Percentiles rank a stretch among this genome's conserved stretches.
These are phyloP conservation scores for Penicillium sp. DNA, from an alignment of 2,329 filamentous ascomycete genomes.

Conservation along the genomic window DNA sequence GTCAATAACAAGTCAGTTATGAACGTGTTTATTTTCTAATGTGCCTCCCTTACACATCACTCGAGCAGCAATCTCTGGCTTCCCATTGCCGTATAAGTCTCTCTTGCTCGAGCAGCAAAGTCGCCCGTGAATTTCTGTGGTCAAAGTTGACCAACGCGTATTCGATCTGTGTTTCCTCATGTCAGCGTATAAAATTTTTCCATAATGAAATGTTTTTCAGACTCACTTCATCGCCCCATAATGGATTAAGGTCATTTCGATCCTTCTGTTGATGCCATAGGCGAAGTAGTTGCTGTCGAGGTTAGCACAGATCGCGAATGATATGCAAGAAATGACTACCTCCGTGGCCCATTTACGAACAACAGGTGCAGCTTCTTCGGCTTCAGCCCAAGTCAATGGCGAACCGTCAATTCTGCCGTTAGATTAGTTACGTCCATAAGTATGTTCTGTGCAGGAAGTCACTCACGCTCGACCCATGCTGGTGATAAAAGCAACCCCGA, in stretches of 20 bases:
- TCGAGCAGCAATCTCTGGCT: neutral
- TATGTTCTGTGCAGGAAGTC: neutral
- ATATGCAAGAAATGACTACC: neutral
- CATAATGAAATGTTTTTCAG: no score
- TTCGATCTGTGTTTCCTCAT: neutral
- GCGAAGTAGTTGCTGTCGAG: neutral
- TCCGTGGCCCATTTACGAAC: constrained; percentile 12
- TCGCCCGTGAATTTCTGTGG: neutral
- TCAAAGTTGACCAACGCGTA: neutral
- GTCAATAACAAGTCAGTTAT: neutral
- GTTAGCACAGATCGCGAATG: neutral
- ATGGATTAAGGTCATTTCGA: neutral
- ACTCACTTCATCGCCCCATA: neutral
- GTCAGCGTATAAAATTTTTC: neutral
- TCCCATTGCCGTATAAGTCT: neutral
- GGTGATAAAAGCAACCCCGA: neutral
- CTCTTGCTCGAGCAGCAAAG: neutral
- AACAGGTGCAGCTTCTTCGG: constrained; percentile 6
- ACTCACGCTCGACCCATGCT: neutral
- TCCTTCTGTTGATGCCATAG: neutral
- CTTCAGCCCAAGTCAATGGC: constrained; percentile 6
- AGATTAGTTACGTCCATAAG: neutral
- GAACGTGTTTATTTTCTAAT: neutral
- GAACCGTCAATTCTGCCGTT: constrained; percentile 4
- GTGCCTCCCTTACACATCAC: neutral